Conservation (phyloP, 805 yeast species). For the Metschnikowia hibisci region DNA sequence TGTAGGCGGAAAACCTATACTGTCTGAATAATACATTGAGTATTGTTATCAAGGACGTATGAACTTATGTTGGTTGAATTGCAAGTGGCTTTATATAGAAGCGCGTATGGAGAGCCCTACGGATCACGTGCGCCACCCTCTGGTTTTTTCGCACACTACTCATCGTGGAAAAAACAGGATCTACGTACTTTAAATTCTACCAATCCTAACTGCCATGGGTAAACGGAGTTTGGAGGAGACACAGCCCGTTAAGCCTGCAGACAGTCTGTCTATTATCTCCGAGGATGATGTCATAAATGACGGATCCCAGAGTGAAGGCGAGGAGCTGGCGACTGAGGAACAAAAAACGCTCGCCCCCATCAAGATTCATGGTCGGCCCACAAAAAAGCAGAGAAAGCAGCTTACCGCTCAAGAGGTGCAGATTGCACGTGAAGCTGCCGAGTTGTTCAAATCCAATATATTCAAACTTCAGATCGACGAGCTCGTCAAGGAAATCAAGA, state of each 20-base stretch:
- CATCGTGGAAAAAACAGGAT: slow-evolving; percentile 5
- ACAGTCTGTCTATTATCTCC: not conserved
- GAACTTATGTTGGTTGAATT: no score
- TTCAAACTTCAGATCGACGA: slow-evolving; percentile 95
- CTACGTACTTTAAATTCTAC: not conserved
- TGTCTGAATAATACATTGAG: slow-evolving; percentile 56
- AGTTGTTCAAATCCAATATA: slow-evolving; percentile 88
- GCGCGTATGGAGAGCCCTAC: slow-evolving; percentile 2
- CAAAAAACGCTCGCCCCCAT: slow-evolving; percentile 3
- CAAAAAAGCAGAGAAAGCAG: slow-evolving; percentile 36
- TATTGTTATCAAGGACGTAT: no score
- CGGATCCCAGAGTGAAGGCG: slow-evolving; percentile 9
- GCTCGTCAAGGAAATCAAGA: slow-evolving; percentile 69
- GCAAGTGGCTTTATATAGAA: not conserved
- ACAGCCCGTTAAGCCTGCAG: not conserved
- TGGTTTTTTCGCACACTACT: slow-evolving; percentile 4
- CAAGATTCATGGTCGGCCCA: slow-evolving; percentile 18
- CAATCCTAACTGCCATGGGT: not conserved
- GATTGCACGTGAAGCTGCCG: slow-evolving; percentile 89
- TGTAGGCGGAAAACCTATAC: slow-evolving; percentile 59
- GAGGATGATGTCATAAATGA: not conserved
- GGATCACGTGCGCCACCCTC: slow-evolving; percentile 1
- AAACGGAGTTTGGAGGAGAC: slow-evolving; percentile 5
- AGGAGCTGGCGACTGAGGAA: slow-evolving; percentile 10
- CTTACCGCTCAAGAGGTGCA: slow-evolving; percentile 80